phyloP scores from a whole-genome alignment of 2,329 filamentous ascomycete genomes.

The Aspergillus sp. region DNA sequence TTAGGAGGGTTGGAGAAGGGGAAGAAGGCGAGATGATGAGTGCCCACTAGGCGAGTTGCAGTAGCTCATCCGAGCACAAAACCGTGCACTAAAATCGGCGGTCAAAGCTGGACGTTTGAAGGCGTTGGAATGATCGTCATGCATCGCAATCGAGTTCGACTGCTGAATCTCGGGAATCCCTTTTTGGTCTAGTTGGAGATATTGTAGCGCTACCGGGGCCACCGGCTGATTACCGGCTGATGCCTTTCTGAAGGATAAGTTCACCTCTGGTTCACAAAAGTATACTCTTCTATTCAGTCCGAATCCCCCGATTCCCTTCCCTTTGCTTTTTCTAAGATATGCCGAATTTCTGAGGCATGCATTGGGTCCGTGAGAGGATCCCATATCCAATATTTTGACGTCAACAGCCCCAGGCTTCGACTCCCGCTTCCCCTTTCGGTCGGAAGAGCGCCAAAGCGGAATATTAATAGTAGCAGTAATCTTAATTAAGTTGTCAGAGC shows the following conservation, averaged over 20 bases:
- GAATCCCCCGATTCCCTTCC: background rate
- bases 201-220: background rate
- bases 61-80: conserved; percentile 24
- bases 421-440: conserved; percentile 4
- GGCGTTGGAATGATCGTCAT: conserved; percentile 25
- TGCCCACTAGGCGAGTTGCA: conserved; percentile 22
- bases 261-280: background rate
- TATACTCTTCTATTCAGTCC: background rate
- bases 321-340: background rate
- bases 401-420: background rate
- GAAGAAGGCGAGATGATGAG: conserved; percentile 3
- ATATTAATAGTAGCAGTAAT: conserved; percentile 1
- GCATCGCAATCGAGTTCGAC: conserved; percentile 11
- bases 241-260: background rate
- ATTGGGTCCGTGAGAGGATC: background rate
- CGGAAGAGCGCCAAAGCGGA: background rate
- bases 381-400: background rate
- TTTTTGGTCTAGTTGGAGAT: background rate
- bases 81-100: conserved; percentile 13
- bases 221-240: background rate
- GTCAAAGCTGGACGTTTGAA: conserved; percentile 17
- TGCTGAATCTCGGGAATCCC: conserved; percentile 1
- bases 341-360: background rate
- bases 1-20: background rate
- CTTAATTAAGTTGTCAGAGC: background rate